phyloP scores from a whole-genome alignment of 2,329 filamentous ascomycete species.

The Exophiala sp. region DNA sequence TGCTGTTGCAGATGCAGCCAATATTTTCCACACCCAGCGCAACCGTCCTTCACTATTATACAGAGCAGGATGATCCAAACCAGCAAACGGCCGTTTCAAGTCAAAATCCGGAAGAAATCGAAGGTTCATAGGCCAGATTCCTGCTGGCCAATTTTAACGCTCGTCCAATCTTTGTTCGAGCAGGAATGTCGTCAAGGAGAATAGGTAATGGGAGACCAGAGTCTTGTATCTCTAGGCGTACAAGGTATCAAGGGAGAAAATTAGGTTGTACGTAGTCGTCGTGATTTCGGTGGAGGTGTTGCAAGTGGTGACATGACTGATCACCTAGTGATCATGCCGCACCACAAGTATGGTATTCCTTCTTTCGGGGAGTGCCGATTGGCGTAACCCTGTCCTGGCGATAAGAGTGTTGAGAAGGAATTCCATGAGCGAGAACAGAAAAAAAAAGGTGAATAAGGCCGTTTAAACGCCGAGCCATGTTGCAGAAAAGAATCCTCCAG shows the following conservation, averaged over 20 bases:
- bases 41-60: constrained; percentile 6
- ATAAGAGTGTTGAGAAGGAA: constrained; percentile 10
- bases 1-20: constrained; percentile 1
- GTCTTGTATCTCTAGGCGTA: constrained; percentile 26
- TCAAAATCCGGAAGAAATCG: constrained; percentile 4
- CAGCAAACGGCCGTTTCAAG: constrained; percentile 11
- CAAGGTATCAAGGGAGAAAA: constrained; percentile 25
- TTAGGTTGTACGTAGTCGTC: constrained; percentile 21
- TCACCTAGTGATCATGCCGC: constrained; percentile 1
- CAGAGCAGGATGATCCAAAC: constrained; percentile 7
- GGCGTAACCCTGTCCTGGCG: neutral
- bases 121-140: constrained; percentile 10
- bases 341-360: neutral
- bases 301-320: constrained; percentile 3
- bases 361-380: constrained; percentile 1
- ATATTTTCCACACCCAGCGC: constrained; percentile 1
- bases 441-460: constrained; percentile 6
- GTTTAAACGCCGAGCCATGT: constrained; percentile 9
- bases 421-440: neutral
- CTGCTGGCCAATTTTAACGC: constrained; percentile 4
- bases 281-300: constrained; percentile 5
- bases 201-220: constrained; percentile 6
- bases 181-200: constrained; percentile 5
- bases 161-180: constrained; percentile 11
- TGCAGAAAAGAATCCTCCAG: constrained; percentile 2